These are phyloP conservation scores for Penicillium chermesinum DNA, from an alignment of 495 filamentous ascomycete species.

Conservation along the genomic window DNA sequence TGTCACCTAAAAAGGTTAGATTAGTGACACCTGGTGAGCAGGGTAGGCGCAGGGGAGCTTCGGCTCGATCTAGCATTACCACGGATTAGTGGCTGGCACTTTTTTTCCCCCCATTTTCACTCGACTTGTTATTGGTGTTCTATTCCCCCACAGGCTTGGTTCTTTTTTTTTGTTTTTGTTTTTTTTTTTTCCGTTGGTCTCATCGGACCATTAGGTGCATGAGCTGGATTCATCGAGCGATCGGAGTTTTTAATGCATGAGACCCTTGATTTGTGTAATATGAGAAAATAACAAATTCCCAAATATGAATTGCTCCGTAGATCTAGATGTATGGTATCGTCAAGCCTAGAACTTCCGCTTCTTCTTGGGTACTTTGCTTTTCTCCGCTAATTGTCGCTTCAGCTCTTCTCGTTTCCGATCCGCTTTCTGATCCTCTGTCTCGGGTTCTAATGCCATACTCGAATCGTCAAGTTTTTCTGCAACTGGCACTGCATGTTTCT, in stretches of 20 bases:
- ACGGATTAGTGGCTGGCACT: constrained; percentile 1
- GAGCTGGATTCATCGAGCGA: background rate
- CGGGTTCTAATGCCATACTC: constrained; percentile 14
- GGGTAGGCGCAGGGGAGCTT: constrained; percentile 20
- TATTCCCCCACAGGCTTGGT: background rate
- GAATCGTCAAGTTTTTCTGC: background rate
- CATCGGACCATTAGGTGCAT: background rate
- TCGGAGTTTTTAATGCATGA: background rate
- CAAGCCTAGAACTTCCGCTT: constrained; percentile 56
- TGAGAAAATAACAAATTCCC: background rate
- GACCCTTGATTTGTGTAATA: background rate
- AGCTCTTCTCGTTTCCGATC: constrained; percentile 59
- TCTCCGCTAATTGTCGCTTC: constrained; percentile 59
- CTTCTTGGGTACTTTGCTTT: constrained; percentile 60
- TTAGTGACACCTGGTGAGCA: constrained; percentile 43
- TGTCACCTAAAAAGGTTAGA: constrained; percentile 44
- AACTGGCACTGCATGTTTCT: background rate
- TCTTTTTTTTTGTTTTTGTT: background rate
- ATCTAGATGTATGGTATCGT: background rate
- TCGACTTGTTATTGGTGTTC: background rate
- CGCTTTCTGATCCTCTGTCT: constrained; percentile 49
- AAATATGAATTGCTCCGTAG: too few species aligned
- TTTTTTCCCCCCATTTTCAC: background rate
- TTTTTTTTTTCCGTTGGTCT: too few species aligned
- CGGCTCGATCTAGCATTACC: constrained; percentile 22